Conservation (phyloP, 2,329 filamentous ascomycete species). For the Monilinia aucupariae region DNA sequence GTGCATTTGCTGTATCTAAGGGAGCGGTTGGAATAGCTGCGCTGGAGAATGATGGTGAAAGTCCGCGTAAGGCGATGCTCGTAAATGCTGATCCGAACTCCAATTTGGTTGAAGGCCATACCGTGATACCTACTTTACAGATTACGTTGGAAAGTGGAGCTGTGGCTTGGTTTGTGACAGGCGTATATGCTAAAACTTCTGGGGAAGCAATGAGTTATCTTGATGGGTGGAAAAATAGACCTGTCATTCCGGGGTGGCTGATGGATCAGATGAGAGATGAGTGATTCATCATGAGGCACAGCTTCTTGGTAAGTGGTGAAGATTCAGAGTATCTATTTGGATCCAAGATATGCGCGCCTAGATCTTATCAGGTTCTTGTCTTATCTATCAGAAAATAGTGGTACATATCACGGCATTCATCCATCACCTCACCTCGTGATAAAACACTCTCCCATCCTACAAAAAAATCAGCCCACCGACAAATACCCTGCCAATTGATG, state of each 20-base stretch:
- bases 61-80: slow-evolving; percentile 49
- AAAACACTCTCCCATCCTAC: background rate
- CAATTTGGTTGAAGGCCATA: slow-evolving; percentile 67
- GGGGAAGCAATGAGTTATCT: slow-evolving; percentile 49
- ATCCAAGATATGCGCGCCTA: background rate
- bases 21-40: slow-evolving; percentile 54
- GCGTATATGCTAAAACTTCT: slow-evolving; percentile 63
- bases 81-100: slow-evolving; percentile 75
- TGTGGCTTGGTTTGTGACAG: slow-evolving; percentile 62
- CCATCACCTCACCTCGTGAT: background rate
- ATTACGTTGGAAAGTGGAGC: slow-evolving; percentile 53
- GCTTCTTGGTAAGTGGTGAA: background rate
- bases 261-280: slow-evolving; percentile 32
- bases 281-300: background rate
- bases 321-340: background rate
- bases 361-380: background rate
- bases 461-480: background rate
- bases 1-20: slow-evolving; percentile 52
- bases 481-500: background rate
- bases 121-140: slow-evolving; percentile 64
- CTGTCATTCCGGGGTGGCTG: slow-evolving; percentile 57
- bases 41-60: slow-evolving; percentile 35
- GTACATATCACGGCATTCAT: background rate
- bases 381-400: background rate
- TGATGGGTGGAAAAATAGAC: slow-evolving; percentile 55